phyloP scores from a whole-genome alignment of 2,329 filamentous ascomycete species.

The Fusarium dimerum region DNA sequence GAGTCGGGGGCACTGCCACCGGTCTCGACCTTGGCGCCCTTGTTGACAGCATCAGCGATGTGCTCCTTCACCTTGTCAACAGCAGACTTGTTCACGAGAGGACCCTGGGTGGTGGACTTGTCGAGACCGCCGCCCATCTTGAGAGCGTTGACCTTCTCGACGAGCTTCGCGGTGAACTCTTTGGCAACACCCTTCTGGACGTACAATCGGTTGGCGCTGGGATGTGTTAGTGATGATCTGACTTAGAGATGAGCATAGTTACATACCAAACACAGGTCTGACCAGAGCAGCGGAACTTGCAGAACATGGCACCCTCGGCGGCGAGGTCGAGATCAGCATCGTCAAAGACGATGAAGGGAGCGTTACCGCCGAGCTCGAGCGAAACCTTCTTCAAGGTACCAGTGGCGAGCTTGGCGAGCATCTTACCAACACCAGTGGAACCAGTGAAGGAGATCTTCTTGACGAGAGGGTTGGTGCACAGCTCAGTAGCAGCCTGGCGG shows the following conservation, averaged over 20 bases:
- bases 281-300: conserved; percentile 45
- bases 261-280: conserved; percentile 62
- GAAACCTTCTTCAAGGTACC: conserved; percentile 67
- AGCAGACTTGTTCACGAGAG: conserved; percentile 65
- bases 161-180: conserved; percentile 31
- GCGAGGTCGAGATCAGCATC: conserved; percentile 66
- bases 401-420: conserved; percentile 61
- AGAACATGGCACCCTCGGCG: conserved; percentile 53
- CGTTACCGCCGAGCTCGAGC: conserved; percentile 72
- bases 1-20: conserved; percentile 66
- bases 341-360: conserved; percentile 64
- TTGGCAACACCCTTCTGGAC: conserved; percentile 35
- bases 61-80: conserved; percentile 62
- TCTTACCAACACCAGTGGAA: conserved; percentile 61
- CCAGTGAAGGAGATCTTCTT: conserved; percentile 71
- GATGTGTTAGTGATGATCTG: not conserved
- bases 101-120: conserved; percentile 30
- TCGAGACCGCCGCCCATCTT: conserved; percentile 30
- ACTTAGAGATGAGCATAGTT: no score
- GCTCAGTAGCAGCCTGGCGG: conserved; percentile 32
- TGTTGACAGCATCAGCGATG: conserved; percentile 60
- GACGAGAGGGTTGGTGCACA: conserved; percentile 30
- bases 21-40: conserved; percentile 58
- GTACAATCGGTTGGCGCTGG: conserved; percentile 37
- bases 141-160: conserved; percentile 31